Evolutionary conservation across 2,329 filamentous ascomycete species (phyloP).

Genomic region (Microsporum ferrugineum): DNA sequence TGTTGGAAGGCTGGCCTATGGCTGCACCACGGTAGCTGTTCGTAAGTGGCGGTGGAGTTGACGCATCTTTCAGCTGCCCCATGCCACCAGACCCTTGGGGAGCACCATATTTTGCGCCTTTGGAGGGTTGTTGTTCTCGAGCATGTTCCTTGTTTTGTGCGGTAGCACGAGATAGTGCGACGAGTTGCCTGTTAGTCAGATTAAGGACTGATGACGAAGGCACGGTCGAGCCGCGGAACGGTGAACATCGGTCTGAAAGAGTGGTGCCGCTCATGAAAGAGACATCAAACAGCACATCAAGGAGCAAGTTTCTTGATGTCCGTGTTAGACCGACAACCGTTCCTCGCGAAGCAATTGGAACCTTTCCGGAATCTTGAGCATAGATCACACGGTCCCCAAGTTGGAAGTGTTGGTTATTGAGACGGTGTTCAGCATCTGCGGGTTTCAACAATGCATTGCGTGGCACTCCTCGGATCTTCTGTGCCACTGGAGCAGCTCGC

Average conservation of each 20-base stretch:
- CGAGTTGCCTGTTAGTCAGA: slow-evolving; percentile 66
- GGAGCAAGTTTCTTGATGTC: slow-evolving; percentile 65
- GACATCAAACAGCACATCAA: slow-evolving; percentile 87
- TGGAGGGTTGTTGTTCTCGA: slow-evolving; percentile 45
- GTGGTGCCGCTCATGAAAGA: slow-evolving; percentile 97
- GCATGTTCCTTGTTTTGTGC: slow-evolving; percentile 19
- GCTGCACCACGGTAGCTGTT: slow-evolving; percentile 50
- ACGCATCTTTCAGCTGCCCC: slow-evolving; percentile 45
- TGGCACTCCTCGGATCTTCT: slow-evolving; percentile 69
- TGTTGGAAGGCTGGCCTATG: slow-evolving; percentile 34
- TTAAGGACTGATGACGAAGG: slow-evolving; percentile 82
- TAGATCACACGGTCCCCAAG: slow-evolving; percentile 90
- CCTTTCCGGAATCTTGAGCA: slow-evolving; percentile 82
- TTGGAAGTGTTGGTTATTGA: slow-evolving; percentile 69
- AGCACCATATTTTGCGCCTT: slow-evolving; percentile 42
- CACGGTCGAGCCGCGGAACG: slow-evolving; percentile 90
- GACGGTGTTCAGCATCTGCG: slow-evolving; percentile 85
- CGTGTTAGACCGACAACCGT: slow-evolving; percentile 92
- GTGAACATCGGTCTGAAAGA: slow-evolving; percentile 75
- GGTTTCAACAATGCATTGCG: slow-evolving; percentile 82
- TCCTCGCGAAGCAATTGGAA: slow-evolving; percentile 81
- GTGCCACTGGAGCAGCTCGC: slow-evolving; percentile 46
- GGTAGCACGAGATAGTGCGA: slow-evolving; percentile 43
- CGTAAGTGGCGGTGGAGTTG: slow-evolving; percentile 45
- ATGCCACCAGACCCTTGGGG: slow-evolving; percentile 47